Percentiles rank a stretch among this genome's conserved stretches.
Conservation (phyloP, 1,284 basidiomycete genomes). For the Austroboletus novae-zelandiae region DNA sequence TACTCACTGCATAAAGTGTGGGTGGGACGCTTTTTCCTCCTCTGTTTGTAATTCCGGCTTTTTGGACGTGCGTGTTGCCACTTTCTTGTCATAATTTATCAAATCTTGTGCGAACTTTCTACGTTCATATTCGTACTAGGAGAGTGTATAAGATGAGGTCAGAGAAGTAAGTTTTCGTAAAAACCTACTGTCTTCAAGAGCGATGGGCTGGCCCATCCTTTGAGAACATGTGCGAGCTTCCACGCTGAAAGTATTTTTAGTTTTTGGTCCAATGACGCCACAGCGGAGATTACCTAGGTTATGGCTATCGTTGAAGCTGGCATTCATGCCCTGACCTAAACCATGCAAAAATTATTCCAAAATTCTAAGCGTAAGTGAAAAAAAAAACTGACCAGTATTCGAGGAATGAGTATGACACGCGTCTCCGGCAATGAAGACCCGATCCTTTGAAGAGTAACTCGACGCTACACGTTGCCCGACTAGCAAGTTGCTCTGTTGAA, state of each 20-base stretch:
- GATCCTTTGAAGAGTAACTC: conserved; percentile 59
- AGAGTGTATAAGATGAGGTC: not conserved
- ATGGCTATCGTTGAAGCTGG: not conserved
- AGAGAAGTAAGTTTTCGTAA: not conserved
- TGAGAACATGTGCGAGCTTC: conserved; percentile 75
- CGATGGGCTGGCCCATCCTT: conserved; percentile 61
- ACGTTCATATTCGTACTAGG: conserved; percentile 65
- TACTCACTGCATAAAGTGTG: conserved; percentile 57
- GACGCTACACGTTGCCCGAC: conserved; percentile 75
- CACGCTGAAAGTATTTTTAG: conserved; percentile 40
- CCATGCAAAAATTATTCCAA: not conserved
- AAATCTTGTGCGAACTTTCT: conserved; percentile 74
- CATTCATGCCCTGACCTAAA: conserved; percentile 52
- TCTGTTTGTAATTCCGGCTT: conserved; percentile 60
- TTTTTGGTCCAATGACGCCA: too few relatives aligned
- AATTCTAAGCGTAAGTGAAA: not conserved
- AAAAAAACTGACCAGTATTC: conserved; percentile 48
- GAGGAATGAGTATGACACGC: conserved; percentile 84
- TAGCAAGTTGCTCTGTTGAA: conserved; percentile 17
- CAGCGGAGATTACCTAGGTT: not conserved
- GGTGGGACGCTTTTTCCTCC: conserved; percentile 61
- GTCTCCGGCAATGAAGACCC: conserved; percentile 79
- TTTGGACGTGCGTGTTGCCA: conserved; percentile 74
- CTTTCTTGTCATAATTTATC: conserved; percentile 76
- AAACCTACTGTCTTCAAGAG: conserved; percentile 62